Base-by-base conservation (phyloP, 768 basidiomycete genomes). In the Lactifluus piperatus region DNA sequence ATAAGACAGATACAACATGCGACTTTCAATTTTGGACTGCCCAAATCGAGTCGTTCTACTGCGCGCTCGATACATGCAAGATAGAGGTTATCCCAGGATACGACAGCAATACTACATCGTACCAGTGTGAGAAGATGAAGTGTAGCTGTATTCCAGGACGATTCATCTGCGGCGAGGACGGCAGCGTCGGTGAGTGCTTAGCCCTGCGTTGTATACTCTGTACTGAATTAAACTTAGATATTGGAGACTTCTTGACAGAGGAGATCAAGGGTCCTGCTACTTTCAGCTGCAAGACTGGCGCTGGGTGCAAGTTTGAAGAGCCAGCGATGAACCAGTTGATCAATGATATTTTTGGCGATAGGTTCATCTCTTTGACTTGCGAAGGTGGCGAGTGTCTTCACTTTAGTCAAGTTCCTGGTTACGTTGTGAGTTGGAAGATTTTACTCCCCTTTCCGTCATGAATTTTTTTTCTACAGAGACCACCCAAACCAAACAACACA, bases 21-120 rank as follows among this genome's bases (percentile, higher is more conserved):
- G 82, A 84, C 24, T 99, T 99, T 79, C 94, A 99, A 72, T 99
- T 99, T 75, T 99, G 97, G 97, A 91, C 93, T 9, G 93, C 88
- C 6, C 78, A 89, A 66, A 80, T 92, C 56, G 95, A 99, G 70
- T 94, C 92, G 0, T 98, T 99, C 72, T 97, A 97, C 73, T 99
- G 97, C 72, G 82, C 82, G 10, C 78, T 99, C 54, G 78, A 88
- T 44, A 69, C 79, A 18, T 98, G 97, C 69, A 70, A 68, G 3
- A 82, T 82, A 6, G 68, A 69, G 6, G 57, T 73, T 54, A 68
- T 76, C 36, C 66, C 74, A 1, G 83, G 80, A 7, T 86, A 83
- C 68, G 80, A 85, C 55, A 72, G 74, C 26, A 94, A 97, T 67
- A 74, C 74, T 16, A 97, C 91, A 1, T 71, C 76, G 9, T 97